A percentile compares a stretch with the other conserved stretches of the same genome.
These are phyloP conservation scores for Backusella tarrabulga DNA, from an alignment of 192 early-diverging fungal genomes.

Conservation along the genomic window DNA sequence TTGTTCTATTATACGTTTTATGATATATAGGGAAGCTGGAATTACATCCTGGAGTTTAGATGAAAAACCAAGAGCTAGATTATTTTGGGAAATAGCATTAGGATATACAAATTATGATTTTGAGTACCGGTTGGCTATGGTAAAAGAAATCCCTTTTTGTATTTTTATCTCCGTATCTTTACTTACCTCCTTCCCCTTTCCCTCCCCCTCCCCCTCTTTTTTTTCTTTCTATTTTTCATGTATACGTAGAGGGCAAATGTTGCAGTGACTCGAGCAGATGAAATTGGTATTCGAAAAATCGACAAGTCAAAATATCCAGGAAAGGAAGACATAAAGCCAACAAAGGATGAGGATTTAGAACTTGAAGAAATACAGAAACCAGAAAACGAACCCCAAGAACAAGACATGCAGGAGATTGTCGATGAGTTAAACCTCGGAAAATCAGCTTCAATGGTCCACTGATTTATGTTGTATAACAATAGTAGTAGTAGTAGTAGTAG, in stretches of 20 bases:
- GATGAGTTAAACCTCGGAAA: background rate
- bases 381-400: background rate
- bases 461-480: background rate
- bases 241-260: slow-evolving; percentile 20
- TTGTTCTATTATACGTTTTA: background rate
- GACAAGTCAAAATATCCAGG: background rate
- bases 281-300: slow-evolving; percentile 8
- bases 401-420: slow-evolving; percentile 1
- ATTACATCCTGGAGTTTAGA: slow-evolving; percentile 45
- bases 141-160: background rate
- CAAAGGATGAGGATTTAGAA: background rate
- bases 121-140: slow-evolving; percentile 42
- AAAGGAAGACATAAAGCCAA: background rate
- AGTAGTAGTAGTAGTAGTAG: background rate
- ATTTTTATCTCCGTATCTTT: slow-evolving; percentile 8
- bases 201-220: background rate
- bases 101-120: slow-evolving; percentile 50
- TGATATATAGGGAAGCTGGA: slow-evolving; percentile 41
- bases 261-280: slow-evolving; percentile 27
- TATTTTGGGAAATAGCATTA: slow-evolving; percentile 45
- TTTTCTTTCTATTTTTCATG: background rate
- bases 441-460: background rate
- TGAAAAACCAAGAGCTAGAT: slow-evolving; percentile 28
- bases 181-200: background rate
- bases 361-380: background rate